Base-by-base conservation (phyloP, 306 rosid species). In the Casuarina glauca region DNA sequence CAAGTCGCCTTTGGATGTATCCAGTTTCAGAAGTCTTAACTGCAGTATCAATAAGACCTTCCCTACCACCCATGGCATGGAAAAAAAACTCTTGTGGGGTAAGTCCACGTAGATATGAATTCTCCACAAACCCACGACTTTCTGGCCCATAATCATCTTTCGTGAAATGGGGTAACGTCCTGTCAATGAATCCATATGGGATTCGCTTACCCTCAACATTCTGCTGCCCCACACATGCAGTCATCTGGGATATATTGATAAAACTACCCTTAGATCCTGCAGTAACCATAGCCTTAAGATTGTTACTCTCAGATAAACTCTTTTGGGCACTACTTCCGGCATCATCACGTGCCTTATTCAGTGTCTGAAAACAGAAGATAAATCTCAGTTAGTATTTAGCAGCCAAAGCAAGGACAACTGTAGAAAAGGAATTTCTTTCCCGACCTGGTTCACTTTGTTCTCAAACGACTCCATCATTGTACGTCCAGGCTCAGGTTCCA, bases 211-310 rank as follows among this genome's bases (percentile, higher is more conserved):
- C 99, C 93, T 96, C 99, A 62, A 96, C 99, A 72, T 96, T 96
- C 80, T 96, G 99, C 81, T 96, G 99, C 54, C 98, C 99, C 87
- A 96, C 99, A 89, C 99, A 96, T 85, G 99, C 99, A 85, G 99
- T 96, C 99, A 96, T 96, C 88, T 96, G 99, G 70, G 99, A 96
- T 73, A 96, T 96, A 81, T 96, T 96, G 76, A 96, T 96, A 74
- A 96, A 96, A 93, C 99, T 96, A 74, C 99, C 99, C 79, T 96
- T 96, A n/a, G 99, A 96, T 70, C 99, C 99, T 39, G 99, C 99
- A n/a, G 98, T 96, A 73, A 96, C 99, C 99, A 96, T 96, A 2
- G 99, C 99, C 82, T 96, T 96, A 58, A 96, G 91, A 86, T 96
- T 96, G 89, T 96, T 96, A 76, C 91, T 96, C 89, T 96, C 99